A percentile compares a stretch with the other conserved stretches of the same genome.
These are phyloP conservation scores for Teratosphaeria gauchensis DNA, from an alignment of 2,329 filamentous ascomycete genomes.

Conservation along the genomic window DNA sequence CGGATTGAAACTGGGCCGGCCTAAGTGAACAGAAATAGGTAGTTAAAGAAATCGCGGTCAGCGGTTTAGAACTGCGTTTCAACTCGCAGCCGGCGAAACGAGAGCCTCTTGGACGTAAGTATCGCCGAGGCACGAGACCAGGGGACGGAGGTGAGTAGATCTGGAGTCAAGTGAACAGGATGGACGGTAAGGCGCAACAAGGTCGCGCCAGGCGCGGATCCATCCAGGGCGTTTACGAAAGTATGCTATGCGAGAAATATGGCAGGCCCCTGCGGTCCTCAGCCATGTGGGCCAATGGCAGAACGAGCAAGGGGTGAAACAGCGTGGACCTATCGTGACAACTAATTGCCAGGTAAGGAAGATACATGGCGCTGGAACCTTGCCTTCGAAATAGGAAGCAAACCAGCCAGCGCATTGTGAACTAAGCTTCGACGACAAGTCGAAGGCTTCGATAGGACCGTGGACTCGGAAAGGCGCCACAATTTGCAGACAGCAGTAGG, in stretches of 20 bases:
- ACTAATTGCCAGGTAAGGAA: slow-evolving; percentile 17
- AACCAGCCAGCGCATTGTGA: background rate
- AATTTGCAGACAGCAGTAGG: background rate
- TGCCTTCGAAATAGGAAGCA: background rate
- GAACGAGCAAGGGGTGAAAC: slow-evolving; percentile 26
- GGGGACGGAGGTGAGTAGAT: background rate
- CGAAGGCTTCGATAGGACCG: background rate
- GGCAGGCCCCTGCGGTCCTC: slow-evolving; percentile 14
- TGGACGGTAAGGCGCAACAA: background rate
- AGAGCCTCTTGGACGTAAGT: slow-evolving; percentile 16
- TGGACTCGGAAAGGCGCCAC: background rate
- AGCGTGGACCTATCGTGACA: slow-evolving; percentile 19
- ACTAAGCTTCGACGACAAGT: background rate
- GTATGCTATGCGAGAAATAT: slow-evolving; percentile 16
- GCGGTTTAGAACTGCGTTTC: slow-evolving; percentile 16
- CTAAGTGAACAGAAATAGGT: background rate
- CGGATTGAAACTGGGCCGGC: background rate
- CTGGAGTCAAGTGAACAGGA: slow-evolving; percentile 1
- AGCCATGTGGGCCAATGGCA: slow-evolving; percentile 16
- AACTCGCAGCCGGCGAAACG: slow-evolving; percentile 17
- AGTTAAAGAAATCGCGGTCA: background rate
- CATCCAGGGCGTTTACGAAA: slow-evolving; percentile 6
- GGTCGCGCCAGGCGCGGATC: slow-evolving; percentile 19
- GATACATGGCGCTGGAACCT: slow-evolving; percentile 6
- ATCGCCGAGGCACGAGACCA: slow-evolving; percentile 16